These are phyloP conservation scores for Martiniozyma asiatica DNA, from an alignment of 1,139 yeast genomes.

Conservation along the genomic window DNA sequence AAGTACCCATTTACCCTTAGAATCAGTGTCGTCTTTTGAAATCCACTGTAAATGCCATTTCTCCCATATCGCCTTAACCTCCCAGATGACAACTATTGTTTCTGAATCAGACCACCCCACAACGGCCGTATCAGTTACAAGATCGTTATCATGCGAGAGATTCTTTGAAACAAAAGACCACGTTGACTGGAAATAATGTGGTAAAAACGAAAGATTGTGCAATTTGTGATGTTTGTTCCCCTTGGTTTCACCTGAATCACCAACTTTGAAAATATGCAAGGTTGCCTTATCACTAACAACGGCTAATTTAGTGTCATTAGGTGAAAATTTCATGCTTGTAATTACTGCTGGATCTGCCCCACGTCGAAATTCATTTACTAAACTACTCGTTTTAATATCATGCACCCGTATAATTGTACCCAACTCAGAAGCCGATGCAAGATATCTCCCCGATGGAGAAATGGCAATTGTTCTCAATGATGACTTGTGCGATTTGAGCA, in stretches of 20 bases:
- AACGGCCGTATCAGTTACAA: slow-evolving; percentile 42
- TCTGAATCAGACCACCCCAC: slow-evolving; percentile 74
- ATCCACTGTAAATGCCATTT: slow-evolving; percentile 64
- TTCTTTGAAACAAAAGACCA: slow-evolving; percentile 74
- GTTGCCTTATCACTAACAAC: slow-evolving; percentile 84
- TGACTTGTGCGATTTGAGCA: slow-evolving; percentile 78
- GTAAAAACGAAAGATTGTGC: slow-evolving; percentile 50
- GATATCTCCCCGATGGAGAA: slow-evolving; percentile 60
- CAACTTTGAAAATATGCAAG: slow-evolving; percentile 46
- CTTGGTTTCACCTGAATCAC: neutral
- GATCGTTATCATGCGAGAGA: slow-evolving; percentile 1
- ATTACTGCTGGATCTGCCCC: slow-evolving; percentile 78
- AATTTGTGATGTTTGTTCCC: slow-evolving; percentile 57
- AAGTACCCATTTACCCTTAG: slow-evolving; percentile 39
- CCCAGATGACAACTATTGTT: slow-evolving; percentile 62
- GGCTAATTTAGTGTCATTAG: slow-evolving; percentile 63
- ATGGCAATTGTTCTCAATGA: slow-evolving; percentile 55
- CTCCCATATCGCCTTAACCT: slow-evolving; percentile 67
- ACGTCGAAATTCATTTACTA: slow-evolving; percentile 72
- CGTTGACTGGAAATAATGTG: slow-evolving; percentile 63
- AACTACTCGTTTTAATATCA: slow-evolving; percentile 60
- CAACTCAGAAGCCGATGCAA: slow-evolving; percentile 80
- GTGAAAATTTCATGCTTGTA: slow-evolving; percentile 75
- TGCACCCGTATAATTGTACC: slow-evolving; percentile 82
- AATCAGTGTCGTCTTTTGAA: slow-evolving; percentile 26